phyloP scores from a whole-genome alignment of 352 stramenopile species.

The Phytopythium chamaehyphon region DNA sequence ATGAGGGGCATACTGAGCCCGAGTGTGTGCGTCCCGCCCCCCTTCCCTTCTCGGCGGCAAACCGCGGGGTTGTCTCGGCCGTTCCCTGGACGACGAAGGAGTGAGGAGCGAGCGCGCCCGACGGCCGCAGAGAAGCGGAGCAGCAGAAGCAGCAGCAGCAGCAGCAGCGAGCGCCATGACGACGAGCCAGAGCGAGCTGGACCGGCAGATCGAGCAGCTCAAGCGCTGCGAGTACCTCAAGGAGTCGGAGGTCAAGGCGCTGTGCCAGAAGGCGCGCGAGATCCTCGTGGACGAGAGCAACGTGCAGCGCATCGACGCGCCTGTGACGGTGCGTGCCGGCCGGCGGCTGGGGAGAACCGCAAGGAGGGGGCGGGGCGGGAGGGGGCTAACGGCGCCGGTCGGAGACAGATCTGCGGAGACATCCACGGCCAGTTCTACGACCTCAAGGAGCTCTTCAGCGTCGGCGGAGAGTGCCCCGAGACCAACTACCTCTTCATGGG shows the following conservation, averaged over 20 bases:
- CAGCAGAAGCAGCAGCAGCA: neutral
- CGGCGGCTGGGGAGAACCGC: neutral
- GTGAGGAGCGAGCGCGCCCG: neutral
- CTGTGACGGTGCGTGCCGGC: constrained; percentile 92
- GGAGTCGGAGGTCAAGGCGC: constrained; percentile 96
- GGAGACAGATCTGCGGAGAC: constrained; percentile 96
- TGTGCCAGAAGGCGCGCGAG: constrained; percentile 97
- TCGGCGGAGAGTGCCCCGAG: constrained; percentile 97
- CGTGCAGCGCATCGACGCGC: constrained; percentile 98
- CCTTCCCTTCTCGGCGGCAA: too few species aligned
- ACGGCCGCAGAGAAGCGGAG: neutral
- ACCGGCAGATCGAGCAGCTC: constrained; percentile 87
- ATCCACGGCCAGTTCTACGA: constrained; percentile 99
- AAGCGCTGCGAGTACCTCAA: constrained; percentile 98
- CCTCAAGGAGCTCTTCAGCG: constrained; percentile 97
- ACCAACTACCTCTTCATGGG: constrained; percentile 99
- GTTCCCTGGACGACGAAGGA: neutral
- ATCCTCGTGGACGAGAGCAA: constrained; percentile 99
- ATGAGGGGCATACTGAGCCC: too few species aligned
- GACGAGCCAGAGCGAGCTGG: constrained; percentile 80
- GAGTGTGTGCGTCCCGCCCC: too few species aligned
- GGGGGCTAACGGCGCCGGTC: constrained; percentile 8
- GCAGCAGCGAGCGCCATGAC: constrained; percentile 35
- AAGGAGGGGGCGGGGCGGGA: neutral
- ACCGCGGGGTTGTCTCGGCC: too few species aligned